Conservation (phyloP, 2,329 filamentous ascomycete species). For the Calcarisporium arbuscula region DNA sequence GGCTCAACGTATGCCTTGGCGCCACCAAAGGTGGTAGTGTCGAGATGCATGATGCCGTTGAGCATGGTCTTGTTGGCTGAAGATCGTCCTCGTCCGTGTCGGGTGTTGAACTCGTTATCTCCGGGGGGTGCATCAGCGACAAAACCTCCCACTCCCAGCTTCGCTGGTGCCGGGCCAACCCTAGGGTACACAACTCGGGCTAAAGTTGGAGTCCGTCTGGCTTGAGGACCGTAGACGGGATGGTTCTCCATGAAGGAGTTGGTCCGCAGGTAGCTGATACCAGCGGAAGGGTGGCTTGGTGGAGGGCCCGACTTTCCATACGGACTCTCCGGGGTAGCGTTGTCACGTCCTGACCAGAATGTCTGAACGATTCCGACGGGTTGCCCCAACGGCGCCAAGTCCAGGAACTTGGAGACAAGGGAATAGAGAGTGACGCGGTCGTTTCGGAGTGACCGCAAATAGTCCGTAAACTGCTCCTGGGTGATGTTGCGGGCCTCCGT, state of each 20-base stretch:
- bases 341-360: slow-evolving; percentile 17
- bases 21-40: slow-evolving; percentile 44
- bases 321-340: slow-evolving; percentile 27
- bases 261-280: slow-evolving; percentile 56
- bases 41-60: slow-evolving; percentile 33
- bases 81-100: slow-evolving; percentile 12
- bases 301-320: slow-evolving; percentile 52
- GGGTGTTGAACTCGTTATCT: slow-evolving; percentile 35
- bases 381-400: slow-evolving; percentile 48
- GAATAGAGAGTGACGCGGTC: slow-evolving; percentile 45
- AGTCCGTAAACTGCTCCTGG: slow-evolving; percentile 44
- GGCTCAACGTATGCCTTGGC: slow-evolving; percentile 48
- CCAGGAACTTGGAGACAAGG: slow-evolving; percentile 54
- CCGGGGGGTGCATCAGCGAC: slow-evolving; percentile 35
- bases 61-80: slow-evolving; percentile 19
- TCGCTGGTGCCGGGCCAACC: slow-evolving; percentile 25
- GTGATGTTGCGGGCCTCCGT: slow-evolving; percentile 33
- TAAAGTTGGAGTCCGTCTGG: slow-evolving; percentile 39
- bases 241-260: slow-evolving; percentile 51
- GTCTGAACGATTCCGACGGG: slow-evolving; percentile 21
- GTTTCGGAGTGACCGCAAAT: slow-evolving; percentile 45
- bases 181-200: slow-evolving; percentile 45
- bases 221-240: slow-evolving; percentile 54
- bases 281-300: slow-evolving; percentile 54
- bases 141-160: slow-evolving; percentile 51